Conservation (phyloP, 2,329 filamentous ascomycete genomes). For the Fusarium fujikuroi region DNA sequence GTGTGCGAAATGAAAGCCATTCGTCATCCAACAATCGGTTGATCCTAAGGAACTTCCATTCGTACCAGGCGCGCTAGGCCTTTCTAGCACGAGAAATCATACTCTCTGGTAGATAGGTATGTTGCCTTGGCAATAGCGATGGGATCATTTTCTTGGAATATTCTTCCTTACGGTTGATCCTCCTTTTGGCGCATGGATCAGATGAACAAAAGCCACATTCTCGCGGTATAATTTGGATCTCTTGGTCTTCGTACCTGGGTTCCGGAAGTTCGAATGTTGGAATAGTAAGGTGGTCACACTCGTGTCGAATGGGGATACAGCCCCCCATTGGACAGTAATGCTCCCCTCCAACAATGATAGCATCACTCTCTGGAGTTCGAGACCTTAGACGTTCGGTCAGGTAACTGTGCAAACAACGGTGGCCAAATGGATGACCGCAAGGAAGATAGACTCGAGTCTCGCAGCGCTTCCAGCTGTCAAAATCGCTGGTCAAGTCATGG, state of each 20-base stretch:
- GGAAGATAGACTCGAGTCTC: constrained; percentile 39
- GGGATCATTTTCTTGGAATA: background rate
- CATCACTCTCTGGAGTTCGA: background rate
- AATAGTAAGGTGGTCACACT: constrained; percentile 18
- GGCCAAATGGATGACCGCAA: constrained; percentile 45
- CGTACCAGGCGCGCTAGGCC: background rate
- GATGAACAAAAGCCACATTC: background rate
- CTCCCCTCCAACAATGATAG: background rate
- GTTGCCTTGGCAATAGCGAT: background rate
- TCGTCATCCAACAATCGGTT: background rate
- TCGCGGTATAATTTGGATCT: background rate
- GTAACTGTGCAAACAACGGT: constrained; percentile 21
- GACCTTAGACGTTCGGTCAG: background rate
- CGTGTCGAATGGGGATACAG: constrained; percentile 31
- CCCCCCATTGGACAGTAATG: background rate
- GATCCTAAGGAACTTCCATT: background rate
- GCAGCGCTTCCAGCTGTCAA: background rate
- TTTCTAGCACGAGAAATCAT: background rate
- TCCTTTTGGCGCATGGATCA: background rate
- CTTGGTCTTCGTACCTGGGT: background rate
- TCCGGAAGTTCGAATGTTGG: background rate
- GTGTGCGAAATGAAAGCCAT: background rate
- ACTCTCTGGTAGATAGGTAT: background rate
- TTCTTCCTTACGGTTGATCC: background rate
- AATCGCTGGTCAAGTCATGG: background rate